Conservation (phyloP, 441 rosid genomes). For the Theobroma grandiflorum region DNA sequence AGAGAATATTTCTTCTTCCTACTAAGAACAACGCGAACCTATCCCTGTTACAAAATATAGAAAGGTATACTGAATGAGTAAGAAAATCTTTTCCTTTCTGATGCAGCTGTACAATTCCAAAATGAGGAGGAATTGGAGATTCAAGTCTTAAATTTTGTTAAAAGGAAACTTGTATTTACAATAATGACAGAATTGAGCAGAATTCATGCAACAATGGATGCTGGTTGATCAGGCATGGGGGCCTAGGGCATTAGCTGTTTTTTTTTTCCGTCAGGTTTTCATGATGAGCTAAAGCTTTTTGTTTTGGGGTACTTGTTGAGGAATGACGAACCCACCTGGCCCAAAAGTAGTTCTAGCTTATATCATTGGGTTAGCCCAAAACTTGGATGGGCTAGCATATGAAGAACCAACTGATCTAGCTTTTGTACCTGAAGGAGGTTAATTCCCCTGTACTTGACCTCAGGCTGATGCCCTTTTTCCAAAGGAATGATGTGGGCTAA, state of each 20-base stretch:
- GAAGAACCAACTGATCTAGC: background rate
- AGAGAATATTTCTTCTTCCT: background rate
- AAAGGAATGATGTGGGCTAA: background rate
- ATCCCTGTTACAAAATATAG: background rate
- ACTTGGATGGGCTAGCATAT: conserved; percentile 2
- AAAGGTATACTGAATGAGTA: background rate
- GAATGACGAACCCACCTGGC: background rate
- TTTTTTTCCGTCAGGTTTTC: background rate
- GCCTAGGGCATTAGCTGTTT: background rate
- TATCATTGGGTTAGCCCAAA: background rate
- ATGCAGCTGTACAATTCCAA: background rate
- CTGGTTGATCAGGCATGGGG: background rate
- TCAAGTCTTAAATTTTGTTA: background rate
- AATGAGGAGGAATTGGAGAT: background rate
- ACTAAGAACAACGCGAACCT: background rate
- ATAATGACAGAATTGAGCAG: background rate
- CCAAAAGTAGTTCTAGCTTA: background rate
- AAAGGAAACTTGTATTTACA: background rate
- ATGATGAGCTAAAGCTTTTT: background rate
- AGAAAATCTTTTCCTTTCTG: background rate
- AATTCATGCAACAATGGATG: background rate
- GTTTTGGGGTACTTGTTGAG: background rate
- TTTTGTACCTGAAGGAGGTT: background rate
- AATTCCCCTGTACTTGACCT: background rate
- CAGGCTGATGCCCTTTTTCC: background rate